Evolutionary conservation across 2,329 filamentous ascomycete species (phyloP).

Genomic region (Stagonosporopsis chrysanthemi): DNA sequence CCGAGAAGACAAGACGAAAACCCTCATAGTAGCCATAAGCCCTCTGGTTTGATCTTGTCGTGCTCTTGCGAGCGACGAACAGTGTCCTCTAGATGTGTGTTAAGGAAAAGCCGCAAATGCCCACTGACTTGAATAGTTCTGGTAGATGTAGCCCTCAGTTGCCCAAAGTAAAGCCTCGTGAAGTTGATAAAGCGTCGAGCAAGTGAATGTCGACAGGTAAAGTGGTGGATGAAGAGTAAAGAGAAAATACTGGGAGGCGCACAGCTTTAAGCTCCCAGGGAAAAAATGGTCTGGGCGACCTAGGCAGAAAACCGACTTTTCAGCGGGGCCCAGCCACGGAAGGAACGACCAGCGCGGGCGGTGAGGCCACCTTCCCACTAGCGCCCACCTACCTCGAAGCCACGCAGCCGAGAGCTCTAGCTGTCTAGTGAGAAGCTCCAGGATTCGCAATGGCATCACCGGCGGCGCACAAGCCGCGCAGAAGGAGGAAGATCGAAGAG

Average conservation of each 20-base stretch:
- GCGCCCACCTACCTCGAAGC: slow-evolving; percentile 6
- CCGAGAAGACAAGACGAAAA: slow-evolving; percentile 55
- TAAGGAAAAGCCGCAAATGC: slow-evolving; percentile 51
- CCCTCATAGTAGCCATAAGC: slow-evolving; percentile 52
- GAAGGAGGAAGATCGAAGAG: slow-evolving; percentile 53
- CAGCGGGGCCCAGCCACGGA: slow-evolving; percentile 7
- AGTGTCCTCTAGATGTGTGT: slow-evolving; percentile 47
- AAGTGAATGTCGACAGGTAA: slow-evolving; percentile 14
- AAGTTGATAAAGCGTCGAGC: slow-evolving; percentile 28
- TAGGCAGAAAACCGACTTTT: slow-evolving; percentile 13
- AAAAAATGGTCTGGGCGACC: slow-evolving; percentile 4
- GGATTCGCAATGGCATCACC: slow-evolving; percentile 42
- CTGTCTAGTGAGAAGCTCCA: slow-evolving; percentile 4
- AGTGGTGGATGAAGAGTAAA: slow-evolving; percentile 15
- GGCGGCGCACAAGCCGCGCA: slow-evolving; percentile 52
- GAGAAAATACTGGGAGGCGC: slow-evolving; percentile 19
- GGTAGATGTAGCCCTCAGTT: slow-evolving; percentile 46
- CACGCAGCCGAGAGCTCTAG: slow-evolving; percentile 5
- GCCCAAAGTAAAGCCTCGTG: slow-evolving; percentile 43
- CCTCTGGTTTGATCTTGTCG: slow-evolving; percentile 49
- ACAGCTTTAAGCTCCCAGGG: slow-evolving; percentile 18
- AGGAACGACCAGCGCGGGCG: slow-evolving; percentile 3
- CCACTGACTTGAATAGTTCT: slow-evolving; percentile 51
- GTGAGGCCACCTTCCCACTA: slow-evolving; percentile 10
- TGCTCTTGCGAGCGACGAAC: slow-evolving; percentile 48